Percentiles rank a stretch among this genome's conserved stretches.
Evolutionary conservation across 148 eudicot genomes (phyloP).

Genomic region (Nyssa sinensis): DNA sequence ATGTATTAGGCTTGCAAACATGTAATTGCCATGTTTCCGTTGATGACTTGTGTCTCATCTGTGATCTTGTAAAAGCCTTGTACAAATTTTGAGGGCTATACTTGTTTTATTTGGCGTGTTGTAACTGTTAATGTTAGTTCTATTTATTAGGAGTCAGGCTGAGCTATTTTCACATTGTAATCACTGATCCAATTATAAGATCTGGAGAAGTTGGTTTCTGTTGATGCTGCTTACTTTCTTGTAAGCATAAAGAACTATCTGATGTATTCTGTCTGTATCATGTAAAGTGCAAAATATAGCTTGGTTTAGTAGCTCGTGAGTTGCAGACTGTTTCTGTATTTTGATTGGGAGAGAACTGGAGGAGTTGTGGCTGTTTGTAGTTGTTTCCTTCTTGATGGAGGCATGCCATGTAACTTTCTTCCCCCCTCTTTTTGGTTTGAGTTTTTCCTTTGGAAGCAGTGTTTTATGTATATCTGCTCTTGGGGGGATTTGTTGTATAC

Average conservation of each 20-base stretch:
- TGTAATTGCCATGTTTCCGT: constrained; percentile 8
- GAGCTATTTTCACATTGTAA: constrained; percentile 10
- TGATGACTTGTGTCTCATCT: not conserved
- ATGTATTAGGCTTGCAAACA: constrained; percentile 5
- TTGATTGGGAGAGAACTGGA: constrained; percentile 8
- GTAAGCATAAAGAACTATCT: not conserved
- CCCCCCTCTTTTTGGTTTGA: not conserved
- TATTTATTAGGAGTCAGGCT: not conserved
- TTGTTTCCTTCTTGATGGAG: not conserved
- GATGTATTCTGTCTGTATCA: constrained; percentile 6
- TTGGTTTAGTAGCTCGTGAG: too few relatives aligned
- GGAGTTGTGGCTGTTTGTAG: constrained; percentile 2
- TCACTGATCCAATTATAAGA: constrained; percentile 14
- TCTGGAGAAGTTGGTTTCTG: constrained; percentile 1
- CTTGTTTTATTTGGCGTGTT: constrained; percentile 4
- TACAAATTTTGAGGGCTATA: constrained; percentile 13
- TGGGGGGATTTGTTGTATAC: constrained; percentile 9
- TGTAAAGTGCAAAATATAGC: not conserved
- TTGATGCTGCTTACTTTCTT: not conserved
- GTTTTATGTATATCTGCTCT: constrained; percentile 7
- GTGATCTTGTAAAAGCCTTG: constrained; percentile 9
- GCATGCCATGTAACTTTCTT: not conserved
- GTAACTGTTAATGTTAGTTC: constrained; percentile 9
- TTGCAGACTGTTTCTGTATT: not conserved
- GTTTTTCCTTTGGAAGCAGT: not conserved